Evolutionary conservation across 163 green algal genomes (phyloP), one percentile per base, ranked within the genome.

Genomic region (Chlorella variabilis): DNA sequence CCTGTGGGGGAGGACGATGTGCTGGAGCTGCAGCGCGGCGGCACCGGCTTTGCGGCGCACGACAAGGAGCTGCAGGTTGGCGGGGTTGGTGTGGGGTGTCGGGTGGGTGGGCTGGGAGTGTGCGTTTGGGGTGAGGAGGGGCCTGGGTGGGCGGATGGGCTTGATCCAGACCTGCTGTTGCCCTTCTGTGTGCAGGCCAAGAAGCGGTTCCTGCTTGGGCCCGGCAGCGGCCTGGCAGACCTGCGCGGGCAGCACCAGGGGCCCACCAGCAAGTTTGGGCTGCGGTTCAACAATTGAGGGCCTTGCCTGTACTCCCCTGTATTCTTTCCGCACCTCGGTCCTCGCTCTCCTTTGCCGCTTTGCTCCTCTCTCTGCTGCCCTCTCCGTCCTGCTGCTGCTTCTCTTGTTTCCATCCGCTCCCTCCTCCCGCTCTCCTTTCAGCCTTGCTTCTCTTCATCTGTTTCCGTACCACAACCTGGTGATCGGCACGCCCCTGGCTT

Each of bases 1-100:
- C 61, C 45, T 56, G 76, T 96, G 11, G 86, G 70, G 21, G 76
- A 87, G 8, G 94, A 91, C 29, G 93, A 97, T 71, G 92, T 98
- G 20, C 92, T 99, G 51, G 83, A 96, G 84, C 86, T 99, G 66
- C 87, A 97, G 85, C 89, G 78, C 6, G 86, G 86, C 21, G 97
- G 96, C 51, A 99, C 94, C 36, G 97, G 97, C 18, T 99, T 98
- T 89, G 86, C 92, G 27, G 92, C 78, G 29, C 90, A 96, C 70
- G 93, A 98, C 81, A 90, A 89, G 13, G 91, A 95, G 51, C 83
- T 91, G 66, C 73, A 94, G 85, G 87, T 89, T 61, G 45, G 69
- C 11, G 66, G 5, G n/a, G n/a, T n/a, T n/a, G n/a, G n/a, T n/a
- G n/a, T n/a, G n/a, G n/a, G n/a, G n/a, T n/a, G n/a, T n/a, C n/a